Percentiles rank a stretch among this genome's conserved stretches.
Conservation (phyloP, 2,329 filamentous ascomycete species). For the Beauveria bassiana region DNA sequence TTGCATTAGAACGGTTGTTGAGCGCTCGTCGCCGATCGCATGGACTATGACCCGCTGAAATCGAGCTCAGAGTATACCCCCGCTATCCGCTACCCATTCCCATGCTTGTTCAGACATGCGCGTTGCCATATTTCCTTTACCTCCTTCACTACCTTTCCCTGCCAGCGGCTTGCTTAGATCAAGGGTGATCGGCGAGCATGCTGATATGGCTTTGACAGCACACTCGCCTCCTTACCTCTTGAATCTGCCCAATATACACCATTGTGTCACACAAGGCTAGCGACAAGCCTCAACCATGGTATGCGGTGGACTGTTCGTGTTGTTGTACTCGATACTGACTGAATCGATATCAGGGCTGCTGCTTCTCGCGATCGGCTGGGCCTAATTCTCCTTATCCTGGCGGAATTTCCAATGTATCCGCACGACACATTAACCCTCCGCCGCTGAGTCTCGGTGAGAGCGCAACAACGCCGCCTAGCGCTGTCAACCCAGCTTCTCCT, state of each 20-base stretch:
- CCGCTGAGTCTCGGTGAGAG: slow-evolving; percentile 25
- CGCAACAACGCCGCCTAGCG: slow-evolving; percentile 20
- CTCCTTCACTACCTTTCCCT: background rate
- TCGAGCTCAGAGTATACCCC: background rate
- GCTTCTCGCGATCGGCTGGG: slow-evolving; percentile 44
- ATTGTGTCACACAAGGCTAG: background rate
- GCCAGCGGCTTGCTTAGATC: background rate
- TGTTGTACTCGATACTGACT: background rate
- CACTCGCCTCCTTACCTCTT: background rate
- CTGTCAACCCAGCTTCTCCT: slow-evolving; percentile 16
- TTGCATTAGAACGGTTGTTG: background rate
- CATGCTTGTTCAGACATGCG: background rate
- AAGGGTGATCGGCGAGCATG: background rate
- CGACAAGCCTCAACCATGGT: background rate
- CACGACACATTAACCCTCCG: slow-evolving; percentile 45
- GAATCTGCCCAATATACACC: background rate
- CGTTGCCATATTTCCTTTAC: background rate
- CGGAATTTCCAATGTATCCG: slow-evolving; percentile 40
- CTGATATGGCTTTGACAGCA: background rate
- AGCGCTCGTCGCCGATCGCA: background rate
- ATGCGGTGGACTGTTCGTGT: background rate
- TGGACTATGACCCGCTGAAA: background rate
- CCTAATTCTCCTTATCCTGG: slow-evolving; percentile 48
- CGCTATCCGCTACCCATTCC: background rate
- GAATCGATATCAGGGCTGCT: slow-evolving; percentile 45